A percentile compares a stretch with the other conserved stretches of the same genome.
Evolutionary conservation across 1,284 basidiomycete species (phyloP).

Genomic region (Pascua guehoae): DNA sequence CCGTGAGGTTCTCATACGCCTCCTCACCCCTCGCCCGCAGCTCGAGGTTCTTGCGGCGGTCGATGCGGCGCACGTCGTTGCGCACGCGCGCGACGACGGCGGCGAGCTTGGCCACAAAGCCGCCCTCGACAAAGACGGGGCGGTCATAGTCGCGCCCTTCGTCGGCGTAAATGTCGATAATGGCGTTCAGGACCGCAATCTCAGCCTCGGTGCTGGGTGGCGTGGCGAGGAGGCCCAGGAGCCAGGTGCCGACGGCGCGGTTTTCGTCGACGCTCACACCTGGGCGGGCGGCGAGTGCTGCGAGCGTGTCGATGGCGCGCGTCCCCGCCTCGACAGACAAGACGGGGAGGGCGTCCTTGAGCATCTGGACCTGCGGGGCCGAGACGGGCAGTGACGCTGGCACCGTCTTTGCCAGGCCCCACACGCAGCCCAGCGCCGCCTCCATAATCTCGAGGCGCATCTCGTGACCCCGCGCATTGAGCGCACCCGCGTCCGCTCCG

Average conservation of each 20-base stretch:
- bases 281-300: conserved; percentile 69
- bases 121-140: conserved; percentile 65
- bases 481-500: conserved; percentile 27
- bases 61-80: conserved; percentile 58
- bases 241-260: conserved; percentile 28
- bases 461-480: conserved; percentile 44
- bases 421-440: conserved; percentile 46
- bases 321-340: conserved; percentile 60
- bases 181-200: conserved; percentile 74
- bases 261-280: conserved; percentile 64
- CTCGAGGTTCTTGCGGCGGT: conserved; percentile 51
- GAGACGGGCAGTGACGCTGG: conserved; percentile 11
- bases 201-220: conserved; percentile 63
- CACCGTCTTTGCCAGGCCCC: conserved; percentile 47
- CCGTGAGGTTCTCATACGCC: conserved; percentile 70
- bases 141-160: conserved; percentile 76
- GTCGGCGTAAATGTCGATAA: conserved; percentile 94
- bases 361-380: conserved; percentile 54
- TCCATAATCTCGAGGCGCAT: conserved; percentile 47
- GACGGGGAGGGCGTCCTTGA: conserved; percentile 64
- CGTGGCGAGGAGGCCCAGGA: conserved; percentile 47
- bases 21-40: conserved; percentile 53
- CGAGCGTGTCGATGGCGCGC: conserved; percentile 75
- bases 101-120: conserved; percentile 57
- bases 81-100: conserved; percentile 59